These are phyloP conservation scores for Daedalea quercina DNA, from an alignment of 768 basidiomycete genomes.

Conservation along the genomic window DNA sequence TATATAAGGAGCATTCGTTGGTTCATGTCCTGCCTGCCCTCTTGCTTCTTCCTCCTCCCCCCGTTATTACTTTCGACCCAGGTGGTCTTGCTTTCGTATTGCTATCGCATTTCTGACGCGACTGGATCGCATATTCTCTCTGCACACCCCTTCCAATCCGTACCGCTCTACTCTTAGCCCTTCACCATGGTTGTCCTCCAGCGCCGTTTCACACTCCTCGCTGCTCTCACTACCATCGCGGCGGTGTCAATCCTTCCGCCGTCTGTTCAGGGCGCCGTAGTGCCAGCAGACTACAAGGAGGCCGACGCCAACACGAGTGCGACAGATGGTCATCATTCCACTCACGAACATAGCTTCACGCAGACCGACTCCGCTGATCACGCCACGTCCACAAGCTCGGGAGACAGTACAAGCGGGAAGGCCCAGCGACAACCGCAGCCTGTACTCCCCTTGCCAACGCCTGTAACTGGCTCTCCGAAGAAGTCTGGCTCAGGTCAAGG, in stretches of 20 bases:
- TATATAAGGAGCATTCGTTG: conserved; percentile 11
- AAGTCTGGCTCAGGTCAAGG: background rate
- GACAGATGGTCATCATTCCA: conserved; percentile 8
- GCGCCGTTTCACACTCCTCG: conserved; percentile 39
- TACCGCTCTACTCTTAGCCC: conserved; percentile 10
- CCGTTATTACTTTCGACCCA: conserved; percentile 36
- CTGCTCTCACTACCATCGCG: conserved; percentile 39
- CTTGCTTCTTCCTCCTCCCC: conserved; percentile 30
- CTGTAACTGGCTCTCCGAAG: background rate
- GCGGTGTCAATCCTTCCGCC: conserved; percentile 32
- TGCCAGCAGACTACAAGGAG: conserved; percentile 12
- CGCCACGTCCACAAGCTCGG: background rate
- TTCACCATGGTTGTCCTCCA: conserved; percentile 43
- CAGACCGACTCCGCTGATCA: background rate
- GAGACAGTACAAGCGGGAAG: background rate
- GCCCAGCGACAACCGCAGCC: background rate
- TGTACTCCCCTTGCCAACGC: background rate
- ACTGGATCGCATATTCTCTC: conserved; percentile 17
- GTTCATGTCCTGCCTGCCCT: conserved; percentile 17
- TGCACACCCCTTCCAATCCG: conserved; percentile 18
- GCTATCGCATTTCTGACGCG: conserved; percentile 13
- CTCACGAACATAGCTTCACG: conserved; percentile 1
- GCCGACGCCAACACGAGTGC: background rate
- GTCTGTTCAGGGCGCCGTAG: conserved; percentile 33
- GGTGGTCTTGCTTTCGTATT: conserved; percentile 39